Evolutionary conservation across 1,284 basidiomycete species (phyloP).

Genomic region (Cryptococcus sp.): DNA sequence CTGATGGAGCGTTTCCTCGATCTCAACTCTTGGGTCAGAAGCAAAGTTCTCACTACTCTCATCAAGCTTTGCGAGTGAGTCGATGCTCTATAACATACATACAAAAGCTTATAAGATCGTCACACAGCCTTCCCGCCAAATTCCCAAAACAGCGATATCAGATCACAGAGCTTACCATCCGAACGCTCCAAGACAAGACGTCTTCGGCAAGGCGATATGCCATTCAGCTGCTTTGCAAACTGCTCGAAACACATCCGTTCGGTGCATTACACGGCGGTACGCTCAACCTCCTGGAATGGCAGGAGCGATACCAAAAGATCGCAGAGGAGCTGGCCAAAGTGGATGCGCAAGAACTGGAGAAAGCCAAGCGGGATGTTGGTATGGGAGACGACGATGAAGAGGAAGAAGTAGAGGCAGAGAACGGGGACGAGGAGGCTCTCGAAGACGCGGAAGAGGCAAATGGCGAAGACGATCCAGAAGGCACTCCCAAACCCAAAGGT

Average conservation of each 20-base stretch:
- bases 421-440: conserved; percentile 50
- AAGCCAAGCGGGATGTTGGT: conserved; percentile 48
- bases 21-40: conserved; percentile 84
- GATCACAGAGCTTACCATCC: conserved; percentile 74
- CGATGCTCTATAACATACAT: background rate
- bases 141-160: conserved; percentile 83
- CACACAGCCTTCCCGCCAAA: conserved; percentile 67
- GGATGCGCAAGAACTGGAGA: conserved; percentile 60
- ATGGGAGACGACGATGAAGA: conserved; percentile 57
- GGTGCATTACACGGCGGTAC: conserved; percentile 80
- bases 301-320: conserved; percentile 64
- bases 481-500: conserved; percentile 31
- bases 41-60: conserved; percentile 79
- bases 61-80: conserved; percentile 65
- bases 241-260: conserved; percentile 89
- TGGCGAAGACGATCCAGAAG: conserved; percentile 24
- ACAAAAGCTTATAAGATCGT: background rate
- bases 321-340: conserved; percentile 61
- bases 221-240: conserved; percentile 71
- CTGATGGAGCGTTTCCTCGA: conserved; percentile 87
- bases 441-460: conserved; percentile 25
- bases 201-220: conserved; percentile 84
- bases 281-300: conserved; percentile 73
- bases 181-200: conserved; percentile 86
- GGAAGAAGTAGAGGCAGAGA: conserved; percentile 36